Percentiles rank a stretch among this genome's conserved stretches.
These are phyloP conservation scores for Bromus sterilis DNA, from an alignment of 176 grass and related monocot genomes.

Conservation along the genomic window DNA sequence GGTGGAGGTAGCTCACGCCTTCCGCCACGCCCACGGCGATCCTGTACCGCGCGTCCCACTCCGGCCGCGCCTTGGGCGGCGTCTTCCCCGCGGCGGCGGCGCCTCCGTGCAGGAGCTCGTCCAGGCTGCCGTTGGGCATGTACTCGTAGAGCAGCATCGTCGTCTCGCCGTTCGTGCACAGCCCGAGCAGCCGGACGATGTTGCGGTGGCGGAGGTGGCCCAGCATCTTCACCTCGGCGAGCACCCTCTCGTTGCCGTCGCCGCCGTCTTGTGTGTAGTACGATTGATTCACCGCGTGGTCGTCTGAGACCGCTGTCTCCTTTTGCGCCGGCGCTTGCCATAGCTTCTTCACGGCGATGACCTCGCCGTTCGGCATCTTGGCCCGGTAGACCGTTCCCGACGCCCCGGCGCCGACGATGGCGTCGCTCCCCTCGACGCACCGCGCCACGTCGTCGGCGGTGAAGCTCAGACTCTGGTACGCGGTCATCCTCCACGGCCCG, in stretches of 20 bases:
- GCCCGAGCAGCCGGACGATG: constrained; percentile 81
- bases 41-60: constrained; percentile 58
- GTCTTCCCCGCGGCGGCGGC: background rate
- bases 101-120: constrained; percentile 67
- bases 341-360: constrained; percentile 89
- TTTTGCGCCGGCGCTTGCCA: constrained; percentile 50
- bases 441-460: constrained; percentile 71
- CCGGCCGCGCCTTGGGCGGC: constrained; percentile 9
- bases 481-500: constrained; percentile 65
- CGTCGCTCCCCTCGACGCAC: constrained; percentile 52
- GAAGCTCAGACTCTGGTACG: constrained; percentile 76
- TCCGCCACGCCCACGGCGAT: constrained; percentile 79
- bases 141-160: constrained; percentile 87
- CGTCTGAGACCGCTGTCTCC: constrained; percentile 3
- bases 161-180: constrained; percentile 64
- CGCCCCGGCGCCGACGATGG: constrained; percentile 69
- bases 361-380: constrained; percentile 75
- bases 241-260: background rate
- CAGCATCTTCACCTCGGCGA: constrained; percentile 81
- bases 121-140: constrained; percentile 95
- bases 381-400: constrained; percentile 80
- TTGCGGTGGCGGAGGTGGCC: constrained; percentile 80
- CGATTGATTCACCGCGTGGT: background rate
- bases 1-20: constrained; percentile 92
- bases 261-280: background rate